These are phyloP conservation scores for Areca catechu DNA, from an alignment of 176 grass and related monocot genomes.

Conservation along the genomic window DNA sequence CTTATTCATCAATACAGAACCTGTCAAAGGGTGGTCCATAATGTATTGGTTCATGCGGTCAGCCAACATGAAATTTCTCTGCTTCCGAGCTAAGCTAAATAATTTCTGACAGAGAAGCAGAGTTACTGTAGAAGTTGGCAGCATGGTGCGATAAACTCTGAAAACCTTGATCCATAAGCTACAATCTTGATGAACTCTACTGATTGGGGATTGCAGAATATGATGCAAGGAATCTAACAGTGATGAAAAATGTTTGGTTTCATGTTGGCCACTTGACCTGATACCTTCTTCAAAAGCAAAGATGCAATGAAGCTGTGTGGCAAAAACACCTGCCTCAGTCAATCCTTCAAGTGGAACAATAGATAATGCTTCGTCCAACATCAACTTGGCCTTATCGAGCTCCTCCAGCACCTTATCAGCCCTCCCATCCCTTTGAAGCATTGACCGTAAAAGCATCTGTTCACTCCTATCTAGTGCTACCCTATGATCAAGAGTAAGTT, in stretches of 20 bases:
- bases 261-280: constrained; percentile 28
- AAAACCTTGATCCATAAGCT: constrained; percentile 85
- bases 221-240: constrained; percentile 50
- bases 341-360: constrained; percentile 75
- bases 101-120: constrained; percentile 69
- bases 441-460: constrained; percentile 79
- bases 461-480: constrained; percentile 92
- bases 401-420: constrained; percentile 33
- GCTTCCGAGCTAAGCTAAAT: constrained; percentile 72
- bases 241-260: constrained; percentile 33
- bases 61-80: constrained; percentile 81
- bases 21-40: constrained; percentile 43
- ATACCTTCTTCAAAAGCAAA: constrained; percentile 70
- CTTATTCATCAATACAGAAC: constrained; percentile 34
- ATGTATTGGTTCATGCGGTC: constrained; percentile 69
- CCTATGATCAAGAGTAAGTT: constrained; percentile 84
- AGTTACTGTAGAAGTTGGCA: constrained; percentile 61
- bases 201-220: constrained; percentile 45
- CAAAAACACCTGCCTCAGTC: constrained; percentile 53
- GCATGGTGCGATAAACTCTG: constrained; percentile 59
- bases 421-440: constrained; percentile 58
- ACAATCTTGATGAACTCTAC: constrained; percentile 65
- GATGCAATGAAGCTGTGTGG: constrained; percentile 76
- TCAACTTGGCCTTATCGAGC: constrained; percentile 73
- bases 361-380: constrained; percentile 82